A percentile compares a stretch with the other conserved stretches of the same genome.
Conservation (phyloP, 2,329 filamentous ascomycete genomes). For the Venturia oleaginea region DNA sequence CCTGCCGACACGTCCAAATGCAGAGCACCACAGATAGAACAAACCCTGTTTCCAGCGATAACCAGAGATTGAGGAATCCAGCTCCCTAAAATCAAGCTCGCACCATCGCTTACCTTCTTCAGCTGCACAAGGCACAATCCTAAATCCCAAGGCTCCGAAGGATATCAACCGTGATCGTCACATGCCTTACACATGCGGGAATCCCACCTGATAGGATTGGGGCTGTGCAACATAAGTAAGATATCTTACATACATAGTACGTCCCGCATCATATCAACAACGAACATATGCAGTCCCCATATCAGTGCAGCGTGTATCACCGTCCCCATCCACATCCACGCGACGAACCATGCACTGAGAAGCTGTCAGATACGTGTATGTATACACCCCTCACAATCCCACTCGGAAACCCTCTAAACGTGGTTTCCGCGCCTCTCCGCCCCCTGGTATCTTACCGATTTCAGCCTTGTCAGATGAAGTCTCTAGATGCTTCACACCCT, state of each 20-base stretch:
- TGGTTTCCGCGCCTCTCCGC: not conserved
- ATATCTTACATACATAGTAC: too few relatives aligned
- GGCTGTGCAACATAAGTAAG: not conserved
- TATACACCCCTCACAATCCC: not conserved
- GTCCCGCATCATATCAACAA: not conserved
- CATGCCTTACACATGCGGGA: not conserved
- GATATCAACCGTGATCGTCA: not conserved
- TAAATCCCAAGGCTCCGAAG: not conserved
- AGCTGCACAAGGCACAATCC: not conserved
- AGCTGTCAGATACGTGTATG: not conserved
- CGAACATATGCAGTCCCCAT: not conserved
- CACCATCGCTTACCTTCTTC: not conserved
- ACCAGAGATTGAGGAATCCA: not conserved
- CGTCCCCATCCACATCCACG: not conserved
- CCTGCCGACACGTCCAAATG: not conserved
- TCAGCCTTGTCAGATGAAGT: not conserved
- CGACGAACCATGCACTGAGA: not conserved
- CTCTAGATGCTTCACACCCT: not conserved
- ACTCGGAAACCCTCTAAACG: not conserved
- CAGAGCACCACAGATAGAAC: not conserved
- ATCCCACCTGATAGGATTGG: not conserved
- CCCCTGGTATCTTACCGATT: not conserved
- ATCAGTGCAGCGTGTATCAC: constrained; percentile 5
- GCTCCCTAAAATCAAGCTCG: not conserved
- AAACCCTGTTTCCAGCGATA: not conserved